Conservation (phyloP, 2,329 filamentous ascomycete species). For the Hypoxylon sp. region DNA sequence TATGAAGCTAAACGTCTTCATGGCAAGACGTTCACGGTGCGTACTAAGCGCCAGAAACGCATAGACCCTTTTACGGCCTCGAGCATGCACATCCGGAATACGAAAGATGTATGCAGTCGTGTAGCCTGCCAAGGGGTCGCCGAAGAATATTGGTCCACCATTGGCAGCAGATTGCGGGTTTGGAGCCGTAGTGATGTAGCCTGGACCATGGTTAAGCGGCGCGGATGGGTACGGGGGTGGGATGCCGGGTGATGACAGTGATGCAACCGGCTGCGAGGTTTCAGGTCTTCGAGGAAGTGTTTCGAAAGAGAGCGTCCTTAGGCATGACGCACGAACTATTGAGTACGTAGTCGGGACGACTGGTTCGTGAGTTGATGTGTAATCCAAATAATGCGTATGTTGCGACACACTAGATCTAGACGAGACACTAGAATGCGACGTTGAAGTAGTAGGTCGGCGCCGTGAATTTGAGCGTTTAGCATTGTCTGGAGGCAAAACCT, state of each 20-base stretch:
- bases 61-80: slow-evolving; percentile 78
- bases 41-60: slow-evolving; percentile 76
- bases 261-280: slow-evolving; percentile 54
- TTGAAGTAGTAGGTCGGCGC: slow-evolving; percentile 62
- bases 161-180: slow-evolving; percentile 66
- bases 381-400: slow-evolving; percentile 76
- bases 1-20: slow-evolving; percentile 76
- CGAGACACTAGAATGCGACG: slow-evolving; percentile 68
- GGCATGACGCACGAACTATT: slow-evolving; percentile 75
- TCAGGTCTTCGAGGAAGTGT: slow-evolving; percentile 71
- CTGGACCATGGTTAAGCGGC: slow-evolving; percentile 56
- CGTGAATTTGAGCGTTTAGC: slow-evolving; percentile 54
- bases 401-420: slow-evolving; percentile 64
- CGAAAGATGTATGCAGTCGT: slow-evolving; percentile 80
- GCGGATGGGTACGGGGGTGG: slow-evolving; percentile 59
- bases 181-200: slow-evolving; percentile 68
- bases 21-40: slow-evolving; percentile 74
- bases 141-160: slow-evolving; percentile 78
- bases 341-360: slow-evolving; percentile 74
- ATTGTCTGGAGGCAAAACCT: slow-evolving; percentile 51
- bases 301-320: slow-evolving; percentile 77
- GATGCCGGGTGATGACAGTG: slow-evolving; percentile 53
- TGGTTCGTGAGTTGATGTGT: slow-evolving; percentile 78
- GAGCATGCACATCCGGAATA: slow-evolving; percentile 76
- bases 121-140: slow-evolving; percentile 74